phyloP scores from a whole-genome alignment of 1,139 yeast species.

The Sugiyamaella pinicola region DNA sequence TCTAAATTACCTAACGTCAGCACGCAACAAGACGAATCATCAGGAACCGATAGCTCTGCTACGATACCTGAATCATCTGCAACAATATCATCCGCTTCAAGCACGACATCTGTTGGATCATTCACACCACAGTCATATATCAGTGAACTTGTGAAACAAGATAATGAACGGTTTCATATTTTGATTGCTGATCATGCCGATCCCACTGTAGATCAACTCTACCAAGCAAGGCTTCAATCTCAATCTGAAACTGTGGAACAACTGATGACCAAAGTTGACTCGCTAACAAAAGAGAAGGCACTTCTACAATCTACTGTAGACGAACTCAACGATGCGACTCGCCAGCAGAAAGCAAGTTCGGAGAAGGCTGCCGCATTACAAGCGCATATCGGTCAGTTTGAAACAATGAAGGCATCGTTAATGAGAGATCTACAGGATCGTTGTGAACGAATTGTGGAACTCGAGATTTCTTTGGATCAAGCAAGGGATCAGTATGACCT shows the following conservation, averaged over 20 bases:
- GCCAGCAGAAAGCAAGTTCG: slow-evolving; percentile 23
- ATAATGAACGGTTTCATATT: slow-evolving; percentile 15
- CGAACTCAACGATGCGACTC: slow-evolving; percentile 12
- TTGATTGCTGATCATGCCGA: slow-evolving; percentile 6
- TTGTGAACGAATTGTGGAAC: slow-evolving; percentile 48
- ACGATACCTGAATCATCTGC: slow-evolving; percentile 4
- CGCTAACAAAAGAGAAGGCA: slow-evolving; percentile 27
- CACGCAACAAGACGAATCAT: not conserved
- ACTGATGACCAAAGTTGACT: slow-evolving; percentile 31
- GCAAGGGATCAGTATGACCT: slow-evolving; percentile 43
- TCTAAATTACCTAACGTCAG: not conserved
- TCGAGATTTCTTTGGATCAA: slow-evolving; percentile 48
- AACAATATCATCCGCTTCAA: slow-evolving; percentile 5
- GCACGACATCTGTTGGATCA: slow-evolving; percentile 1
- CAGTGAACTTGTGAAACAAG: slow-evolving; percentile 13
- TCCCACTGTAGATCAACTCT: slow-evolving; percentile 24
- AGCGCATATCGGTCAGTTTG: slow-evolving; percentile 36
- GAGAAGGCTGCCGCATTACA: slow-evolving; percentile 34
- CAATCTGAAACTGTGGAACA: slow-evolving; percentile 33
- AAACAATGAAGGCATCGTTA: slow-evolving; percentile 43
- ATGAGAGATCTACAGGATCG: slow-evolving; percentile 49
- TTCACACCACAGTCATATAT: slow-evolving; percentile 3
- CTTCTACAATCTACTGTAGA: slow-evolving; percentile 21
- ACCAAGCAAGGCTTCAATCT: slow-evolving; percentile 29
- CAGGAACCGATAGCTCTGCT: slow-evolving; percentile 7